Conservation (phyloP, 768 basidiomycete genomes). For the Kwoniella bestiolae region DNA sequence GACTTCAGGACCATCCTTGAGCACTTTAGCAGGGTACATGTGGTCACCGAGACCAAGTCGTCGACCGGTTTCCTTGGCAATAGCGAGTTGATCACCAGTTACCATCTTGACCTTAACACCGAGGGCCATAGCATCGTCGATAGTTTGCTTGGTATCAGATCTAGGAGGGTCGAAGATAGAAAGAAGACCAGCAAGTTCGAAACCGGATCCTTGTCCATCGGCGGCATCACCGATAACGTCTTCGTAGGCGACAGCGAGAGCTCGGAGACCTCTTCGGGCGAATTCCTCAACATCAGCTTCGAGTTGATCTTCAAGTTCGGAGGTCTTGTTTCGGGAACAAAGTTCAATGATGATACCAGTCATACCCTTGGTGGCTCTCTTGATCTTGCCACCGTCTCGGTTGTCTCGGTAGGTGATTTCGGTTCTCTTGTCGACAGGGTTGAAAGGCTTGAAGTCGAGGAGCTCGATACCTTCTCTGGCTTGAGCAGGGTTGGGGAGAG, state of each 20-base stretch:
- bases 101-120: constrained; percentile 99
- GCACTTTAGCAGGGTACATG: constrained; percentile 99
- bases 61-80: constrained; percentile 98
- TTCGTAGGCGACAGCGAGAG: constrained; percentile 93
- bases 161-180: constrained; percentile 98
- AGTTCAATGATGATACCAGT: constrained; percentile 98
- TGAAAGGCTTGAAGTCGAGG: constrained; percentile 99
- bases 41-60: constrained; percentile 97
- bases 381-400: constrained; percentile 82
- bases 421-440: constrained; percentile 98
- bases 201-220: constrained; percentile 91
- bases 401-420: constrained; percentile 97
- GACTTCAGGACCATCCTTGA: constrained; percentile 91
- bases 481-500: constrained; percentile 70
- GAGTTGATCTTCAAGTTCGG: constrained; percentile 84
- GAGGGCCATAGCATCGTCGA: constrained; percentile 92
- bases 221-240: constrained; percentile 81
- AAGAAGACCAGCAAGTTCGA: constrained; percentile 95
- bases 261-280: constrained; percentile 93
- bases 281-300: constrained; percentile 96
- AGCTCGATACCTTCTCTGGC: constrained; percentile 94
- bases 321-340: constrained; percentile 95
- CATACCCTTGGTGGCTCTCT: constrained; percentile 99
- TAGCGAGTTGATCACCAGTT: constrained; percentile 99
- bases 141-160: constrained; percentile 97